Evolutionary conservation across 805 yeast genomes (phyloP), one percentile per base, ranked within the genome.

Genomic region (Torulaspora maleeae): DNA sequence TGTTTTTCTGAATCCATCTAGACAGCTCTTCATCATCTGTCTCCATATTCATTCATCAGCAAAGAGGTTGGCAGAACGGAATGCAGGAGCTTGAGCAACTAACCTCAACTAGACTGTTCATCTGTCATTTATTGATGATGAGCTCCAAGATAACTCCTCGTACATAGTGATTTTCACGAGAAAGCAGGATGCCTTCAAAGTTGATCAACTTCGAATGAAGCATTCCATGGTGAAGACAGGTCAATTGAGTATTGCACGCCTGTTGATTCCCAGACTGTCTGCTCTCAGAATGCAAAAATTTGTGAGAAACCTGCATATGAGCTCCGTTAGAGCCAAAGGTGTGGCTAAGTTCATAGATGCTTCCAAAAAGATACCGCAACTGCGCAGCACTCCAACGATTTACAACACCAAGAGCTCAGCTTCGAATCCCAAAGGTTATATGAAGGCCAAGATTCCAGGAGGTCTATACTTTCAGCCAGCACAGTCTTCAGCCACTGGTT

Each of bases 381-480:
- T 58, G 35, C 56, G 52, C 33, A 56, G 64, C 11, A 43, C 59
- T 32, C 55, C 63, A 24, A 72, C 82, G 45, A 72, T 74, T 51
- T 85, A 71, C 68, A 83, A 85, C 62, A 74, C 79, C 7, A 68
- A 67, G 33, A 71, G 80, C 46, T 83, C 91, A 17, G 82, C 87
- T 7, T 76, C 74, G 55, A 85, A 82, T 60, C 79, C 83, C 63
- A 76, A 76, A 53, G 76, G 77, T 48, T 61, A 54, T 24, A 29
- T 63, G 43, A 63, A 58, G 37, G 63, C 62, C 4, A 61, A 70
- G 42, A 68, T 76, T 15, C 78, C 82, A 1, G 69, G 74, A 19
- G 91, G 91, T 4, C 66, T 86, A 22, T 77, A 79, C 33, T 72
- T 70, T 56, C 73, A 77, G 51, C 82, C 81, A 15, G 76, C 87